These are phyloP conservation scores for Marsdenia floribunda DNA, from an alignment of 257 asterid genomes.

Conservation along the genomic window DNA sequence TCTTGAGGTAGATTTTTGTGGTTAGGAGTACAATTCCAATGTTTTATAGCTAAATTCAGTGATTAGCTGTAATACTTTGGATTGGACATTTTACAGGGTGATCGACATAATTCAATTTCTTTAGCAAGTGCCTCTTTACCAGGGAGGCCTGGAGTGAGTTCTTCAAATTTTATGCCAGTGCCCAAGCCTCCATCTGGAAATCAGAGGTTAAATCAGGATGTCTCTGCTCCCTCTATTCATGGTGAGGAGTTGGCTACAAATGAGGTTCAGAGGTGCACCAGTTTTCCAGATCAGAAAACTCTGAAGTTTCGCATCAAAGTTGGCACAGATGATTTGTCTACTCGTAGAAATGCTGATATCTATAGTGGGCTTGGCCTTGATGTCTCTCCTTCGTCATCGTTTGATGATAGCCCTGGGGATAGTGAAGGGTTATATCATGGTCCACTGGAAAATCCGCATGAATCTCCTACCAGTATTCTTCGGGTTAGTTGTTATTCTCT, in stretches of 20 bases:
- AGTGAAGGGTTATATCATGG: conserved; percentile 50
- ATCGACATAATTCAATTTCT: conserved; percentile 43
- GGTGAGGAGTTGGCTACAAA: conserved; percentile 44
- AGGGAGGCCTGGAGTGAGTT: conserved; percentile 39
- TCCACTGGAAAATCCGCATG: conserved; percentile 41
- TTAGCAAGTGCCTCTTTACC: conserved; percentile 53
- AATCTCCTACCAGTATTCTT: conserved; percentile 89
- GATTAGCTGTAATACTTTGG: conserved; percentile 30
- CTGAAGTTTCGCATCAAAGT: conserved; percentile 89
- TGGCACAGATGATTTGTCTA: conserved; percentile 61
- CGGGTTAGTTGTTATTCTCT: conserved; percentile 52
- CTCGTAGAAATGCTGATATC: conserved; percentile 76
- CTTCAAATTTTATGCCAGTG: conserved; percentile 20
- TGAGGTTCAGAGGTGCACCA: conserved; percentile 38
- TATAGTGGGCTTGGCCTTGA: conserved; percentile 95
- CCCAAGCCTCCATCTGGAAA: conserved; percentile 14
- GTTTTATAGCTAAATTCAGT: conserved; percentile 11
- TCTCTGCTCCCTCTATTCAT: conserved; percentile 32
- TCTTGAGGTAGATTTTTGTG: conserved; percentile 47
- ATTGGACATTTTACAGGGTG: conserved; percentile 53
- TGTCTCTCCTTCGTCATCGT: conserved; percentile 82
- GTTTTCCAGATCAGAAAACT: conserved; percentile 53
- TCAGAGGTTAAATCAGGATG: conserved; percentile 18
- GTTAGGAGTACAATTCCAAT: conserved; percentile 14
- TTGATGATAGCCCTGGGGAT: conserved; percentile 62